These are phyloP conservation scores for Zygosaccharomyces kombuchaensis DNA, from an alignment of 805 yeast species.

Conservation along the genomic window DNA sequence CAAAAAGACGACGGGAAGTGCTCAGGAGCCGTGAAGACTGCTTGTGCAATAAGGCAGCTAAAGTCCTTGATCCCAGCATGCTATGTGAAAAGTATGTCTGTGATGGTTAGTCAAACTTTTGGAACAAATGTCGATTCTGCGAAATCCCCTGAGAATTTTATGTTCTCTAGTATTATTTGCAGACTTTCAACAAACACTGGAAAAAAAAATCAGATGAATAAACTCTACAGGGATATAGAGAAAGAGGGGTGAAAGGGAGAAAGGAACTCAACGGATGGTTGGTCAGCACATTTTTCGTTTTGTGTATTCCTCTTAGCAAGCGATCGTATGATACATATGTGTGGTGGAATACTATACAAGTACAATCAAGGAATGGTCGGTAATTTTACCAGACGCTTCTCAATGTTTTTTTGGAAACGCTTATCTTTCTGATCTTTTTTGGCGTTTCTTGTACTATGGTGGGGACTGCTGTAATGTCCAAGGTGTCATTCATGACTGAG, in stretches of 20 bases:
- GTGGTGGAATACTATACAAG: no score
- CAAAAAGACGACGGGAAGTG: conserved; percentile 2
- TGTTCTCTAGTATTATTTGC: no score
- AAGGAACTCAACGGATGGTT: no score
- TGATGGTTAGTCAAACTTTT: no score
- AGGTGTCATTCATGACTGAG: conserved; percentile 18
- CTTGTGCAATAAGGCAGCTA: background rate
- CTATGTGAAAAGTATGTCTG: background rate
- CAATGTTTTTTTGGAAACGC: conserved; percentile 33
- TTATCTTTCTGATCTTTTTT: conserved; percentile 29
- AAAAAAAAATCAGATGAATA: no score
- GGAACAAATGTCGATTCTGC: no score
- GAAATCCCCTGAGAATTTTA: no score
- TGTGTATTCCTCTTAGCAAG: background rate
- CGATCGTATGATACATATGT: background rate
- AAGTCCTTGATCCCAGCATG: background rate
- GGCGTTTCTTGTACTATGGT: conserved; percentile 8
- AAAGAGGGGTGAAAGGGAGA: no score
- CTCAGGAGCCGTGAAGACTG: conserved; percentile 5
- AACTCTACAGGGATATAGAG: no score
- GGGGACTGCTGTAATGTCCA: conserved; percentile 7
- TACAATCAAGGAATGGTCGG: background rate
- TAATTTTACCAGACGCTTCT: conserved; percentile 26
- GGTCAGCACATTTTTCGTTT: no score
- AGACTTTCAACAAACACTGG: no score